Conservation (phyloP, 2,329 filamentous ascomycete genomes). For the Diaporthe aspalathi region DNA sequence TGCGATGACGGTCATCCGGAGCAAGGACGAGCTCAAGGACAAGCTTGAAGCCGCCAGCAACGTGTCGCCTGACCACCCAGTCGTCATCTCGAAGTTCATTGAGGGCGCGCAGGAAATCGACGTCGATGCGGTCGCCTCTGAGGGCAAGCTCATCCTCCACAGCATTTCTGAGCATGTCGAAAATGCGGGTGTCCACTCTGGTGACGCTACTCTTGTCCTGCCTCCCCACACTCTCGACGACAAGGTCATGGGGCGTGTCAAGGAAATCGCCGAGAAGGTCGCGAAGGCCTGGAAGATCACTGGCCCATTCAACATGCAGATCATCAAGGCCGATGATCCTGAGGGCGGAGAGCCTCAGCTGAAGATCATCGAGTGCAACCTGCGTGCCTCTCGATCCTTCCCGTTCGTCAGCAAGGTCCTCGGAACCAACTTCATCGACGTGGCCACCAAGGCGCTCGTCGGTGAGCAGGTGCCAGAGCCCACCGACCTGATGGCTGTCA, state of each 20-base stretch:
- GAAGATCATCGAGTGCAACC: constrained; percentile 98
- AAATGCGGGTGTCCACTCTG: constrained; percentile 97
- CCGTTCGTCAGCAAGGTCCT: constrained; percentile 98
- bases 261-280: constrained; percentile 96
- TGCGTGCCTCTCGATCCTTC: constrained; percentile 97
- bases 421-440: constrained; percentile 95
- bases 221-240: constrained; percentile 85
- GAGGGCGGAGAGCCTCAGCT: constrained; percentile 80
- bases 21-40: constrained; percentile 88
- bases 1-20: constrained; percentile 97
- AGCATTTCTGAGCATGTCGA: constrained; percentile 97
- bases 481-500: constrained; percentile 86
- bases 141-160: constrained; percentile 89
- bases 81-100: constrained; percentile 98
- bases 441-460: constrained; percentile 91
- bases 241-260: constrained; percentile 83
- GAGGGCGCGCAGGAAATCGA: constrained; percentile 97
- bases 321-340: constrained; percentile 89
- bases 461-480: constrained; percentile 86
- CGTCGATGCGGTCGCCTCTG: constrained; percentile 89
- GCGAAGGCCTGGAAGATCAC: constrained; percentile 97
- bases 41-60: constrained; percentile 91
- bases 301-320: constrained; percentile 99
- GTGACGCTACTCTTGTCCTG: constrained; percentile 93
- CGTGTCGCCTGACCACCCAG: constrained; percentile 95